Base-by-base conservation (phyloP, 139 green algal species). In the Picochlorum sp. region DNA sequence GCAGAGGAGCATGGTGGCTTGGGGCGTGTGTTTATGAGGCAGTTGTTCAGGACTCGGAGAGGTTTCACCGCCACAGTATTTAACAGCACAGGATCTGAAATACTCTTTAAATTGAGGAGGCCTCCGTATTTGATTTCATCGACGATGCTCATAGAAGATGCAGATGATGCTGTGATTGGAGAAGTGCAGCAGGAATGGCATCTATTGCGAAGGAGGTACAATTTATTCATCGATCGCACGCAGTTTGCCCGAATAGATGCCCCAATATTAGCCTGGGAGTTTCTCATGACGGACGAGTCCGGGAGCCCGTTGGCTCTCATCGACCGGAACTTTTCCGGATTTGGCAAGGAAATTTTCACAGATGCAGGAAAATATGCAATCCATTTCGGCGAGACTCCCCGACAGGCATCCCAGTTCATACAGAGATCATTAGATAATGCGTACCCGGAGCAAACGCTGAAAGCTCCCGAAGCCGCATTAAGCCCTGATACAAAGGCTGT, bases 201-300 rank as follows among this genome's bases (percentile, higher is more conserved):
- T 71, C 67, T 85, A 23, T 84, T 72, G 77, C 54, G 62, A 46
- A 74, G 88, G 18, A 87, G 86, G 54, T 95, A 95, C 62, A 84
- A 93, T 68, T 66, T 95, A 20, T 95, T 47, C 32, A 38, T 69
- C 66, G 65, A 45, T 15, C 26, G 50, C 49, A 64, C 64, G 21
- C 87, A 94, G 71, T 90, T 91, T 79, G 80, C 83, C 9, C 51
- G 60, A 30, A 82, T 92, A 50, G 68, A 82, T 13, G 83, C 82
- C 18, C 79, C 62, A 60, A 85, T 96, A 20, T 75, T 95, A 45
- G 88, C 88, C 5, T 96, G 87, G 88, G 86, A 96, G 61, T 96
- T 96, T 74, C 73, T 86, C 68, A 73, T 96, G 38, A 88, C 83
- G 52, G 81, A 95, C 45, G 62, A 71, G 18, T 7, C 62, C 9